Base-by-base conservation (phyloP, 108 stramenopile species). In the Conticribra weissflogii region DNA sequence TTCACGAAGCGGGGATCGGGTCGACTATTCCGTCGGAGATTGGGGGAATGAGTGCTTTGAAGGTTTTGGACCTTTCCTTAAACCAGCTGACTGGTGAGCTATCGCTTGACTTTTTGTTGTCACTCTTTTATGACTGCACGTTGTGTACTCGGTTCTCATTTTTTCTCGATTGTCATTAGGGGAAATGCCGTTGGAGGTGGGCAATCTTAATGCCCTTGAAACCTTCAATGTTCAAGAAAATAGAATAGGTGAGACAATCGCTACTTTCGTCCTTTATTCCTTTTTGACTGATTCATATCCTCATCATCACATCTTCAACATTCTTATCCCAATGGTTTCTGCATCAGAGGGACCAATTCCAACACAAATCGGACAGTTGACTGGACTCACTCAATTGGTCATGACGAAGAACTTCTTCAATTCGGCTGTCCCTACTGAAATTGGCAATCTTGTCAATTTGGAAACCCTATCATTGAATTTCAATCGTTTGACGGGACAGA, bases 1-100 rank as follows among this genome's bases (percentile, higher is more conserved):
- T 66, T 33, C 28, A 46, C 16, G 44, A 71, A 53, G 76, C 85
- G 58, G 68, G 76, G 12, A 64, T 91, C 27, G 62, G 67, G 18
- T 85, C 85, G 12, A 75, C 63, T 22, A 73, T 91, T 28, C 86
- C 90, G 17, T 45, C 72, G 3, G 58, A 78, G 25, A 72, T 88
- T 46, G 63, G 75, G 0, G 34, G n/a, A 18, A 76, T 76, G 75
- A 29, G 61, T 14, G 44, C 60, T 12, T 66, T 76, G 32, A 27
- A 36, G 15, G 60, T 71, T n/a, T 41, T 84, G 14, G 79, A 78
- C 48, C 52, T 81, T 60, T 73, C 80, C 17, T 29, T 3, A 31
- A 86, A 86, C 48, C 27, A 33, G 12, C 59, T 81, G 5, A 44
- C 44, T 0, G 76, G 70, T 50, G 23, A 67, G 1, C 54, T 81